Evolutionary conservation across 345 rosid species (phyloP).

Genomic region (Gossypium thurberi): DNA sequence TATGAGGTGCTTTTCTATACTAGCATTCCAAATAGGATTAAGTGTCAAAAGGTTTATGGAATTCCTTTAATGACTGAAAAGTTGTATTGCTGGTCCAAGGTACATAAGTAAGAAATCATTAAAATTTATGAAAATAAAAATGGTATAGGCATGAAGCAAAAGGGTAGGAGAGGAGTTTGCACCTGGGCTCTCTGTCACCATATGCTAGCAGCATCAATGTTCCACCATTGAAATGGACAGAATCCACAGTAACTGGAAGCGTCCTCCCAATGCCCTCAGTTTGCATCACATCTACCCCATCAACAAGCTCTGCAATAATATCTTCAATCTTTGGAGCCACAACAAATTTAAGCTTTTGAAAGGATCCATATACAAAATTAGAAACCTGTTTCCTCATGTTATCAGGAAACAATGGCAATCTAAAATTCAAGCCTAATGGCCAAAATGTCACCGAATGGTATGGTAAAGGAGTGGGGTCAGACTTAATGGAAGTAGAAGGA

Average conservation of each 20-base stretch:
- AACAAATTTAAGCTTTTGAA: conserved; percentile 42
- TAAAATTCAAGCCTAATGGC: conserved; percentile 23
- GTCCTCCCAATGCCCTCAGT: conserved; percentile 50
- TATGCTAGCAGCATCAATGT: conserved; percentile 73
- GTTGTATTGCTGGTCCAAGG: background rate
- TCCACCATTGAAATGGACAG: conserved; percentile 85
- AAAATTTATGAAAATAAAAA: background rate
- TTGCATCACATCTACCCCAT: conserved; percentile 46
- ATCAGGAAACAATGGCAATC: conserved; percentile 28
- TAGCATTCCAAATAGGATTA: background rate
- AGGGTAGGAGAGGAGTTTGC: conserved; percentile 11
- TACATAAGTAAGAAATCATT: background rate
- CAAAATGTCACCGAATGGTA: conserved; percentile 25
- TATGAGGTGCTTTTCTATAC: background rate
- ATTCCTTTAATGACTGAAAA: background rate
- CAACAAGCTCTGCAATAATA: conserved; percentile 52
- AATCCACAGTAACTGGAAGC: conserved; percentile 82
- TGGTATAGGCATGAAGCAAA: background rate
- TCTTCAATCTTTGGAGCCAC: conserved; percentile 47
- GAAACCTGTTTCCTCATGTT: conserved; percentile 28
- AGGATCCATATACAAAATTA: conserved; percentile 27
- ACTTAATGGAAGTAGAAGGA: conserved; percentile 28
- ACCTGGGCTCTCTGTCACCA: conserved; percentile 94
- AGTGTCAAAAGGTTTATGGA: background rate
- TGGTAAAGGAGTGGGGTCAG: conserved; percentile 30